Evolutionary conservation across 2,329 filamentous ascomycete species (phyloP).

Genomic region (Fusarium multiceps): DNA sequence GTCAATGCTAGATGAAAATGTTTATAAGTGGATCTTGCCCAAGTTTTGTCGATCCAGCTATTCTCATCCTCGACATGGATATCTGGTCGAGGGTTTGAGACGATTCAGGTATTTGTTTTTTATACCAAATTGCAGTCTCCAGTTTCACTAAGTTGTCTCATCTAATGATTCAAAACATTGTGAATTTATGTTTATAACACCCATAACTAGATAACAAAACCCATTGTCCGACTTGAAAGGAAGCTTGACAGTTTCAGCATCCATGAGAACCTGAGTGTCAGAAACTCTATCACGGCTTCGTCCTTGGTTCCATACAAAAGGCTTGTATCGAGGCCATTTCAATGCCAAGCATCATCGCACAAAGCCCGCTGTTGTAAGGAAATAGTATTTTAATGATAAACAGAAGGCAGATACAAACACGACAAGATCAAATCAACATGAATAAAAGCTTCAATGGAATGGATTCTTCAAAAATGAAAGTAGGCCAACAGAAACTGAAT

Average conservation of each 20-base stretch:
- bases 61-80: conserved; percentile 6
- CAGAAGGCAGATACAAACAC: not conserved
- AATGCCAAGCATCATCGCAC: not conserved
- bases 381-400: not conserved
- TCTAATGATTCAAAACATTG: not conserved
- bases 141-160: not conserved
- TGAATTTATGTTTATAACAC: conserved; percentile 4
- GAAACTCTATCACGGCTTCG: not conserved
- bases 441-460: not conserved
- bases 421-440: not conserved
- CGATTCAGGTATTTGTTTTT: not conserved
- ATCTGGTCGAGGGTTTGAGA: conserved; percentile 6
- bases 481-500: conserved; percentile 20
- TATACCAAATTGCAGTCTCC: not conserved
- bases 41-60: conserved; percentile 8
- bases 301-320: not conserved
- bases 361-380: not conserved
- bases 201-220: not conserved
- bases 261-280: not conserved
- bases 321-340: not conserved
- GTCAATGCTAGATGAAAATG: not conserved
- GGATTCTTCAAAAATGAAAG: conserved; percentile 11
- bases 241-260: not conserved
- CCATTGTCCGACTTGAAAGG: not conserved
- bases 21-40: not conserved